These are phyloP conservation scores for Petunia secreta DNA, from an alignment of 257 asterid species.

Conservation along the genomic window DNA sequence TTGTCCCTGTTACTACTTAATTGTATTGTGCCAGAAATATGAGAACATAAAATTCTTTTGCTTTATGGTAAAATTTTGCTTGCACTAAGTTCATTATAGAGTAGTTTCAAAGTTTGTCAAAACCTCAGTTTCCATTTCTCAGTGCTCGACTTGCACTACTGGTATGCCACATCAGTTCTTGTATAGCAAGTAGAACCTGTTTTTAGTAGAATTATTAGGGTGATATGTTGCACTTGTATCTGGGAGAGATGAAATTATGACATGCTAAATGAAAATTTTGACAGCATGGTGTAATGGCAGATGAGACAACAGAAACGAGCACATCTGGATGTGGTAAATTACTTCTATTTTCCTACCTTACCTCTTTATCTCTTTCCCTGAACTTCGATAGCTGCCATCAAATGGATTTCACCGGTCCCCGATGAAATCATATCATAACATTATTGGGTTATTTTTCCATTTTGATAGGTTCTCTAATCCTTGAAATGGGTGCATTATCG, in stretches of 20 bases:
- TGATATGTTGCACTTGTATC: background rate
- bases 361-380: slow-evolving; percentile 28
- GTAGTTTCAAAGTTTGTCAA: background rate
- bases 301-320: slow-evolving; percentile 97
- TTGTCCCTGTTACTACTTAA: background rate
- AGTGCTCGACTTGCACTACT: background rate
- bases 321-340: slow-evolving; percentile 93
- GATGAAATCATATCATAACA: slow-evolving; percentile 12
- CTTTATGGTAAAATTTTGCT: background rate
- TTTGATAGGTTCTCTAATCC: slow-evolving; percentile 83
- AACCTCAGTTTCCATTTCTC: background rate
- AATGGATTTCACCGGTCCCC: slow-evolving; percentile 12
- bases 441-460: slow-evolving; percentile 29
- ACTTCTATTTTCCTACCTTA: slow-evolving; percentile 1
- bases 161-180: background rate
- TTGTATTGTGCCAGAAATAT: background rate
- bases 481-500: slow-evolving; percentile 98
- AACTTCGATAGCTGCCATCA: slow-evolving; percentile 17
- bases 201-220: slow-evolving; percentile 5
- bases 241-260: slow-evolving; percentile 36
- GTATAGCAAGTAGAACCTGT: background rate
- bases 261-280: slow-evolving; percentile 41
- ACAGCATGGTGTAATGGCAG: slow-evolving; percentile 88
- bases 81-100: background rate
- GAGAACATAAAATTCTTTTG: background rate